Evolutionary conservation across 2,329 filamentous ascomycete genomes (phyloP), one percentile per base, ranked within the genome.

Genomic region (Dichotomopilus funicola): DNA sequence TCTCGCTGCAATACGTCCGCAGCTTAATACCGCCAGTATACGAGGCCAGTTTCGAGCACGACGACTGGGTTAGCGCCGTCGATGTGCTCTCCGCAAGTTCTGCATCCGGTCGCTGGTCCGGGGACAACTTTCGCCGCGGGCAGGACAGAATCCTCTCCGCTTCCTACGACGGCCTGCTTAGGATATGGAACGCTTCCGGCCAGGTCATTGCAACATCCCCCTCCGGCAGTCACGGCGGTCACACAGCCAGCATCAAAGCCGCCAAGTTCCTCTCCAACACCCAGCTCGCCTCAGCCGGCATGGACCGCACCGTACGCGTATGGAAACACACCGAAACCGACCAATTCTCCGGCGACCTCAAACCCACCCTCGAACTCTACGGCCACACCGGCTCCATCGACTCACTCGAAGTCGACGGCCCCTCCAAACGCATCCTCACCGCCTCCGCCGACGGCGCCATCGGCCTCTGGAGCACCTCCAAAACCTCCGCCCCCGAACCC

Each of bases 11-110:
- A 75, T 99, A 97, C 72, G 90, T 96, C 38, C 87, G 91, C 65
- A 94, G 91, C 61, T 76, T 96, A 63, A 84, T 96, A 58, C 94
- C 94, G 6, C 94, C 94, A 13, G 79, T 88, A 38, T 92, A 94
- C 70, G 85, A 95, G 64, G 87, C 91, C 10, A 94, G 88, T 67
- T 99, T 96, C 70, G 87, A 96, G 74, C 92, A 99, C 70, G 91
- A 99, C 67, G 94, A 97, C 71, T 99, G 94, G 94, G 88, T 99
- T 49, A 89, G 89, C 68, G 82, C 83, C 33, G 84, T 97, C 33
- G 91, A 96, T 70, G 81, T 95, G 4, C 76, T 95, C 31, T 91
- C 90, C 0, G 71, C 72, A 11, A 83, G 79, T 10, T 87, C 88
- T 1, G 72, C 75, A 6, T 81, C 84, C 2, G 83, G 78, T 19